Evolutionary conservation across 495 filamentous ascomycete species (phyloP).

Genomic region (Tuber indicum): DNA sequence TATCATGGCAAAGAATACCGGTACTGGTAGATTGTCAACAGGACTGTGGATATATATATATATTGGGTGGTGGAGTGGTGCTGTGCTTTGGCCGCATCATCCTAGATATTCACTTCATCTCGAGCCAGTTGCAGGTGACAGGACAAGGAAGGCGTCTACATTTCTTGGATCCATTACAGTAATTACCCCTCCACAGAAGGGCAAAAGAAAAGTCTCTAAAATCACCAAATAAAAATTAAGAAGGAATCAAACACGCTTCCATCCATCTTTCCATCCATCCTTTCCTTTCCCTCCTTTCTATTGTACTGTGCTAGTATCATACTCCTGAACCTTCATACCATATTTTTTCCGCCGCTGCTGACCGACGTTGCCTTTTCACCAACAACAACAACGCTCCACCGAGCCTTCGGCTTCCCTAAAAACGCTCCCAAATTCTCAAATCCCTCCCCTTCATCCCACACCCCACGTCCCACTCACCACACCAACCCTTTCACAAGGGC

Average conservation of each 20-base stretch:
- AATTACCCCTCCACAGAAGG: not conserved
- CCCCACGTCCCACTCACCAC: not conserved
- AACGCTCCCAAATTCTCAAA: not conserved
- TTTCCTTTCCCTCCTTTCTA: not conserved
- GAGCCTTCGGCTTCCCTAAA: not conserved
- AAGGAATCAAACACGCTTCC: not conserved
- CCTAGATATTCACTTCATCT: not conserved
- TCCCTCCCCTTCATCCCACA: not conserved
- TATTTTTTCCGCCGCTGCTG: not conserved
- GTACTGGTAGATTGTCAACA: not conserved
- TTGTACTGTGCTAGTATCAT: not conserved
- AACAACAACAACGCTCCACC: not conserved
- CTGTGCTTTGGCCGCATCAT: not conserved
- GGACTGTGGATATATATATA: not conserved
- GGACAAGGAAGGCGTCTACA: not conserved
- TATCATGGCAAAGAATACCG: not conserved
- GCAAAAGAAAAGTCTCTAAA: not conserved
- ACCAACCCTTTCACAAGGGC: constrained; percentile 14
- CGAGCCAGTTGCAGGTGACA: not conserved
- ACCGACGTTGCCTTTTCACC: not conserved
- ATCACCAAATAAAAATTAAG: not conserved
- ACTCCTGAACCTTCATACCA: not conserved
- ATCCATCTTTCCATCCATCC: not conserved
- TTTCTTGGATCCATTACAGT: not conserved
- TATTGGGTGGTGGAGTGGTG: not conserved